These are phyloP conservation scores for Fusarium sp. DNA, from an alignment of 2,329 filamentous ascomycete species.

Conservation along the genomic window DNA sequence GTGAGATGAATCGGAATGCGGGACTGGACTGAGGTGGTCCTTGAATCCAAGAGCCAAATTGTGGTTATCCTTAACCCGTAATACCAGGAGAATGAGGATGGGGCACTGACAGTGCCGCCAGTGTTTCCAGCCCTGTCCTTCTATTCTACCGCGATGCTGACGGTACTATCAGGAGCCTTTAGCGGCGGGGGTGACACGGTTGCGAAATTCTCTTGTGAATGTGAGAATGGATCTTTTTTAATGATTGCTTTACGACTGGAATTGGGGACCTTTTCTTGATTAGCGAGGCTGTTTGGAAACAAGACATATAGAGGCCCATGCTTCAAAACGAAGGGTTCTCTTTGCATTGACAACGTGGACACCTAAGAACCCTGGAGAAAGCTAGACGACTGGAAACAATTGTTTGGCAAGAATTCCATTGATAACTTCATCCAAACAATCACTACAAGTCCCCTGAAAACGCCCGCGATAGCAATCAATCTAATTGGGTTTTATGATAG, in stretches of 20 bases:
- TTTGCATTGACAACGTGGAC: constrained; percentile 5
- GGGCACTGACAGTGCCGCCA: constrained; percentile 8
- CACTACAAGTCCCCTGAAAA: constrained; percentile 9
- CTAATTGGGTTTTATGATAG: constrained; percentile 38
- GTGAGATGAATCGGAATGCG: constrained; percentile 42
- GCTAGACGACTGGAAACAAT: constrained; percentile 3
- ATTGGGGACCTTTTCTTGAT: constrained; percentile 18
- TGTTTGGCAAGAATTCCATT: constrained; percentile 5
- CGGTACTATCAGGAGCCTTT: constrained; percentile 27
- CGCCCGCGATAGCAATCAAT: constrained; percentile 8
- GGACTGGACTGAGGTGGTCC: constrained; percentile 32
- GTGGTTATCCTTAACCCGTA: not conserved
- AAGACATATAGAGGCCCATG: constrained; percentile 26
- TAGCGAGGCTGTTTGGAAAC: constrained; percentile 30
- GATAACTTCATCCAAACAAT: too few species aligned
- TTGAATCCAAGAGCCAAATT: constrained; percentile 25
- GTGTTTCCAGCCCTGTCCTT: constrained; percentile 5
- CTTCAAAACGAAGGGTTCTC: constrained; percentile 32
- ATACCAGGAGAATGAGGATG: constrained; percentile 23
- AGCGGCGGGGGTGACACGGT: constrained; percentile 25
- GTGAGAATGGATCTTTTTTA: constrained; percentile 1
- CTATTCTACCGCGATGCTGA: constrained; percentile 23
- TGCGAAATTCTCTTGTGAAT: constrained; percentile 14
- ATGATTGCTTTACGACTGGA: constrained; percentile 6
- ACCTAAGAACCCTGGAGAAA: constrained; percentile 9